These are phyloP conservation scores for Candida michaelii DNA, from an alignment of 805 yeast species.

Conservation along the genomic window DNA sequence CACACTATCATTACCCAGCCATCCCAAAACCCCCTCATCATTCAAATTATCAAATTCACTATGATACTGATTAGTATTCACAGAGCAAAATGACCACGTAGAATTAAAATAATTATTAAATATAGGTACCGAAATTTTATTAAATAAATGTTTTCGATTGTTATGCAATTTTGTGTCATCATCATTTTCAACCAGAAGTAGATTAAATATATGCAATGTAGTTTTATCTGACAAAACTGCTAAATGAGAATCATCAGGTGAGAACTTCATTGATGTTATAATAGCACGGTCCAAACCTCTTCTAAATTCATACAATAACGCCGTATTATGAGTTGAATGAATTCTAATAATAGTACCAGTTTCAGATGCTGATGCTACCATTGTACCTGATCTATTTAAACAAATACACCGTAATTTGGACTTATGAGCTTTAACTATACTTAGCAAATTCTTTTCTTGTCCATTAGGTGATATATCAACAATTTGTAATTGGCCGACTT, in stretches of 20 bases:
- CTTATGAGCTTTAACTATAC: conserved; percentile 77
- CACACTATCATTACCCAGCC: conserved; percentile 74
- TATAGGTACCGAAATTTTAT: conserved; percentile 58
- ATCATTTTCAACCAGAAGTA: conserved; percentile 19
- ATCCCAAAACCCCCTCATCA: conserved; percentile 51
- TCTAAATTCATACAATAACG: conserved; percentile 78
- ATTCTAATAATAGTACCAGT: conserved; percentile 80
- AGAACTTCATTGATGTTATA: conserved; percentile 79
- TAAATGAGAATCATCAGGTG: conserved; percentile 69
- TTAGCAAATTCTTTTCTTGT: conserved; percentile 60
- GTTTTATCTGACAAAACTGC: conserved; percentile 89
- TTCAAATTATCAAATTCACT: conserved; percentile 17
- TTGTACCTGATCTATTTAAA: conserved; percentile 59
- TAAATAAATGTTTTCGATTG: conserved; percentile 66
- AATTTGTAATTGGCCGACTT: conserved; percentile 75
- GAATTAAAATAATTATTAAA: conserved; percentile 68
- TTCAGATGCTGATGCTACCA: conserved; percentile 79
- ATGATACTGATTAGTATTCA: conserved; percentile 50
- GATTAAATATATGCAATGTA: conserved; percentile 82
- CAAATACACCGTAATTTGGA: conserved; percentile 62
- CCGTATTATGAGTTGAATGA: conserved; percentile 66
- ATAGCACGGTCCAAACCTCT: conserved; percentile 86
- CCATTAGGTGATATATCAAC: conserved; percentile 71
- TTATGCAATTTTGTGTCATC: conserved; percentile 17
- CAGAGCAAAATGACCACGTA: conserved; percentile 84